These are phyloP conservation scores for Pholiota adiposa DNA, from an alignment of 1,284 basidiomycete genomes.

Conservation along the genomic window DNA sequence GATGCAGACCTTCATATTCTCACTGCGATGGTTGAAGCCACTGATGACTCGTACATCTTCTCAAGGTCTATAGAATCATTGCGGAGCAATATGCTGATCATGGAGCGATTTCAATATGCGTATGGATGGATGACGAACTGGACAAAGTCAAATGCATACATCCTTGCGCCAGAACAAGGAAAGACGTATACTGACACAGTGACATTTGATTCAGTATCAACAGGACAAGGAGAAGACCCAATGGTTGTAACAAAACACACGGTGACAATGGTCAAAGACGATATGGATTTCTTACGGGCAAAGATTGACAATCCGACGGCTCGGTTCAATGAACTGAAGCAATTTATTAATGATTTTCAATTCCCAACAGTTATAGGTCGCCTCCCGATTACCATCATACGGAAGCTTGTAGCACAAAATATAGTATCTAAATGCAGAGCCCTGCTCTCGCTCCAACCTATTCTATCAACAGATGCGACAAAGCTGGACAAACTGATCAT, in stretches of 20 bases:
- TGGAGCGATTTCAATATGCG: constrained; percentile 20
- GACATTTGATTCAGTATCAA: constrained; percentile 3
- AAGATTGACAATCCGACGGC: neutral
- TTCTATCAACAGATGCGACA: constrained; percentile 14
- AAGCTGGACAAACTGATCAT: constrained; percentile 17
- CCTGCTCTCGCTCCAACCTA: constrained; percentile 33
- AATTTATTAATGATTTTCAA: constrained; percentile 27
- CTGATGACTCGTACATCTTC: too few relatives aligned
- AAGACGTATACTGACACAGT: neutral
- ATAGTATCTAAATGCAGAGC: constrained; percentile 28
- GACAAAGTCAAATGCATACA: constrained; percentile 23
- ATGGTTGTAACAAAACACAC: constrained; percentile 2
- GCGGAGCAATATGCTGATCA: constrained; percentile 12
- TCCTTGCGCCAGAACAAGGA: constrained; percentile 8
- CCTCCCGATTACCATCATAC: constrained; percentile 28
- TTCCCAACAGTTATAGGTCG: constrained; percentile 26
- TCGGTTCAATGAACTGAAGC: constrained; percentile 19
- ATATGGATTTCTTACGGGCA: constrained; percentile 27
- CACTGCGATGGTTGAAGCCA: too few relatives aligned
- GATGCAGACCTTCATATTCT: neutral
- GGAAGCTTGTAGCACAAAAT: constrained; percentile 31
- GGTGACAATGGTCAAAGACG: constrained; percentile 10
- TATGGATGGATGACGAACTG: constrained; percentile 30
- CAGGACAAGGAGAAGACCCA: constrained; percentile 3
- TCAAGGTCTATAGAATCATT: too few relatives aligned